phyloP scores from a whole-genome alignment of 2,329 filamentous ascomycete genomes.

The Fusarium verticillioides region DNA sequence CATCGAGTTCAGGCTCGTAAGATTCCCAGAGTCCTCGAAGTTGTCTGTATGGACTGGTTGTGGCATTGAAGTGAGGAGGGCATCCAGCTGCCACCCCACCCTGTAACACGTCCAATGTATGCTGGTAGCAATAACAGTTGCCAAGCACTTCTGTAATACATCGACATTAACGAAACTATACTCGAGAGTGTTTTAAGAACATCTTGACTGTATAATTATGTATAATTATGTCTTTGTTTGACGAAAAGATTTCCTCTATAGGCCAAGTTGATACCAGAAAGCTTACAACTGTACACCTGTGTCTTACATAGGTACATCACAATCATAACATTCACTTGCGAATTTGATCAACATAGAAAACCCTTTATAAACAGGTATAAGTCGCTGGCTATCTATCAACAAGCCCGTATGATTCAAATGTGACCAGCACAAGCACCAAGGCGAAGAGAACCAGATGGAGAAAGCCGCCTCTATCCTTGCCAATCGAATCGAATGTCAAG shows the following conservation, averaged over 20 bases:
- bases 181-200: too few relatives aligned
- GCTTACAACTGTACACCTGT: too few relatives aligned
- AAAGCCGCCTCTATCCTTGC: conserved; percentile 13
- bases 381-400: conserved; percentile 34
- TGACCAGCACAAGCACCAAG: conserved; percentile 38
- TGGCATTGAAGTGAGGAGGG: not conserved
- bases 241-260: too few relatives aligned
- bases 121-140: too few relatives aligned
- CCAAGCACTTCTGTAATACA: too few relatives aligned
- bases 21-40: too few relatives aligned
- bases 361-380: not conserved
- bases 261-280: too few relatives aligned
- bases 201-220: too few relatives aligned
- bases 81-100: too few relatives aligned
- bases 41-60: too few relatives aligned
- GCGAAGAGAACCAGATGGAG: conserved; percentile 1
- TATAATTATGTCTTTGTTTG: too few relatives aligned
- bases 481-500: conserved; percentile 14
- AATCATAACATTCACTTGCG: not conserved
- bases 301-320: not conserved
- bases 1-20: not conserved
- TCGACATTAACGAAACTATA: too few relatives aligned
- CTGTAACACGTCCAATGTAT: not conserved
- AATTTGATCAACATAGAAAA: not conserved
- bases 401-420: conserved; percentile 25